Evolutionary conservation across 2,329 filamentous ascomycete species (phyloP).

Genomic region (Malbranchea zuffiana): DNA sequence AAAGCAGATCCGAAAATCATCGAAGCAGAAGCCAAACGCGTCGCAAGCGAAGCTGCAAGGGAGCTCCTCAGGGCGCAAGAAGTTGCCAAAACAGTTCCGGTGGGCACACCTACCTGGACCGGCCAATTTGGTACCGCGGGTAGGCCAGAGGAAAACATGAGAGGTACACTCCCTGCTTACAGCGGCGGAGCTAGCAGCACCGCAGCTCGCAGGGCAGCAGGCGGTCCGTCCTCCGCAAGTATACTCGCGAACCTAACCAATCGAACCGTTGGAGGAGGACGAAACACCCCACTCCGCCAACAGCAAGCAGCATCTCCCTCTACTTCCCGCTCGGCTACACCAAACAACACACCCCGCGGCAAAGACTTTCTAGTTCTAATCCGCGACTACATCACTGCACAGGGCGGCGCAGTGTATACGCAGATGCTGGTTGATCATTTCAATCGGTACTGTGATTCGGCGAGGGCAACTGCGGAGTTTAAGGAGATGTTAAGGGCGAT

Average conservation of each 20-base stretch:
- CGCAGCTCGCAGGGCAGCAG: constrained; percentile 25
- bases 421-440: constrained; percentile 88
- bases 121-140: constrained; percentile 71
- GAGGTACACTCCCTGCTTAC: constrained; percentile 8
- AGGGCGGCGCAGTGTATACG: constrained; percentile 67
- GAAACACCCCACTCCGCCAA: constrained; percentile 1
- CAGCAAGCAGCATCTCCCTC: constrained; percentile 4
- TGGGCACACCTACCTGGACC: constrained; percentile 89
- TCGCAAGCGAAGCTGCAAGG: constrained; percentile 66
- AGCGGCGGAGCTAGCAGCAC: constrained; percentile 25
- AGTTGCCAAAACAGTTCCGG: constrained; percentile 59
- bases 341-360: constrained; percentile 29
- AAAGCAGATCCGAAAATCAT: constrained; percentile 68
- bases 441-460: constrained; percentile 62
- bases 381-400: constrained; percentile 63
- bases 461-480: constrained; percentile 63
- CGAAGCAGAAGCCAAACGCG: constrained; percentile 66
- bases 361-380: constrained; percentile 63
- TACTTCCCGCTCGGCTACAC: background rate
- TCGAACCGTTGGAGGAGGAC: constrained; percentile 14
- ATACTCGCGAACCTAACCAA: constrained; percentile 32
- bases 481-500: constrained; percentile 68
- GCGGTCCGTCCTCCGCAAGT: constrained; percentile 31
- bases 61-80: constrained; percentile 64
- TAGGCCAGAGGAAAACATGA: constrained; percentile 45